Evolutionary conservation across 2,329 filamentous ascomycete species (phyloP), one percentile per base, ranked within the genome.

Genomic region (Trichoderma hamatum): DNA sequence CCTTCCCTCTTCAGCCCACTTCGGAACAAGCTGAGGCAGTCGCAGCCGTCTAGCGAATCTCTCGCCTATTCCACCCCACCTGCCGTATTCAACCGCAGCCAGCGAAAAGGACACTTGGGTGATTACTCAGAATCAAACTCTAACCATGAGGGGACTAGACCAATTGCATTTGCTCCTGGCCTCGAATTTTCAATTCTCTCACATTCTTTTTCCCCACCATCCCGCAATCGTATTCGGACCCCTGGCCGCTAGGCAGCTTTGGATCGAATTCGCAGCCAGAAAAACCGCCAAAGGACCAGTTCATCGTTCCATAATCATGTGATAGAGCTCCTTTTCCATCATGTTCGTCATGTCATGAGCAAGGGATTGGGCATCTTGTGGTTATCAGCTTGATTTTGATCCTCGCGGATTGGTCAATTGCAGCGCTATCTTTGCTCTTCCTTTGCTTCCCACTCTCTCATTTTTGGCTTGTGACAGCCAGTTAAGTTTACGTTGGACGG

Each of bases 271-370:
- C 26, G 64, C 24, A 67, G 59, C 30, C 39, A 51, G 39, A 43
- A 43, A 28, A 65, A 30, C 46, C 14, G 28, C 32, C 34, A 51
- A 59, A 55, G 46, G 46, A 43, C 46, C 39, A 52, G 19, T 63
- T 46, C 58, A 67, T 70, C 68, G 65, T 67, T 60, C 68, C 68
- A 70, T 64, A 70, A 70, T 70, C 68, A 70, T 70, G 64, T 68
- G 69, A 70, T 70, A 46, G 69, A 46, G 49, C 60, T 67, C 55
- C 62, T 62, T 69, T 66, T 51, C 46, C 46, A 43, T 24, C 46
- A 49, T 60, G 46, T 52, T 54, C 54, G 55, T 69, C 67, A 69
- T 69, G 61, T 54, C 67, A 69, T 69, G 67, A 69, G 52, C 56
- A 59, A n/a, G 58, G 61, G 32, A 19, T 14, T 51, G 61, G 54